Evolutionary conservation across 2,329 filamentous ascomycete species (phyloP).

Genomic region (Fusarium citri): DNA sequence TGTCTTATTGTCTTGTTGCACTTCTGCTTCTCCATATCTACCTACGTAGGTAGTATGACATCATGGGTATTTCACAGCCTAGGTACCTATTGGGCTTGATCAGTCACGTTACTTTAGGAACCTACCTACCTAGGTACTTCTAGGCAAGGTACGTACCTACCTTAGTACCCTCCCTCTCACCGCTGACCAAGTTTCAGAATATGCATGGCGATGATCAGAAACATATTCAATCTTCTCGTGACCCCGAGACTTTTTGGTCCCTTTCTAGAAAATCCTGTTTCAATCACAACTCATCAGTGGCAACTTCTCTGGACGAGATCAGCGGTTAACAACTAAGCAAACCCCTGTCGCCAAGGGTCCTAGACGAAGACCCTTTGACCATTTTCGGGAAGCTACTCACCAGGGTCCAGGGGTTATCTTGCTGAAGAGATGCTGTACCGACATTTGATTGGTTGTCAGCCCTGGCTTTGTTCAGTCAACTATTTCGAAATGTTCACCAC

Average conservation of each 20-base stretch:
- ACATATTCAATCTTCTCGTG: conserved; percentile 21
- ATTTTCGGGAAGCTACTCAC: conserved; percentile 16
- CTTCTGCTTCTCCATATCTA: background rate
- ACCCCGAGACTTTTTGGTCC: background rate
- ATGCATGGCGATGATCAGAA: conserved; percentile 38
- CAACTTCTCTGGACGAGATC: conserved; percentile 40
- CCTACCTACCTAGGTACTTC: too few relatives aligned
- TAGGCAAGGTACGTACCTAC: too few relatives aligned
- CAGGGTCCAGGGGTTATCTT: conserved; percentile 24
- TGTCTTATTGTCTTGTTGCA: background rate
- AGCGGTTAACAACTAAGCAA: conserved; percentile 33
- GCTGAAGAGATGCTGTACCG: conserved; percentile 14
- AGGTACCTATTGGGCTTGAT: too few relatives aligned
- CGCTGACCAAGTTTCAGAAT: conserved; percentile 39
- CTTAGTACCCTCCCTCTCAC: background rate
- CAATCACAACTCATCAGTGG: conserved; percentile 29
- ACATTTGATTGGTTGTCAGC: conserved; percentile 39
- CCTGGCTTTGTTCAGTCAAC: conserved; percentile 17
- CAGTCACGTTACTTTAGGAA: too few relatives aligned
- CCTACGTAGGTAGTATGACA: conserved; percentile 16
- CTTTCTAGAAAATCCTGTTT: conserved; percentile 42
- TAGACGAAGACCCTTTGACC: conserved; percentile 28
- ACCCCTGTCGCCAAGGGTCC: conserved; percentile 25
- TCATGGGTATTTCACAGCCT: conserved; percentile 10
- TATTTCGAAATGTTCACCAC: conserved; percentile 29